Conservation (phyloP, 2,329 filamentous ascomycete species). For the Cercospora nicotianae region DNA sequence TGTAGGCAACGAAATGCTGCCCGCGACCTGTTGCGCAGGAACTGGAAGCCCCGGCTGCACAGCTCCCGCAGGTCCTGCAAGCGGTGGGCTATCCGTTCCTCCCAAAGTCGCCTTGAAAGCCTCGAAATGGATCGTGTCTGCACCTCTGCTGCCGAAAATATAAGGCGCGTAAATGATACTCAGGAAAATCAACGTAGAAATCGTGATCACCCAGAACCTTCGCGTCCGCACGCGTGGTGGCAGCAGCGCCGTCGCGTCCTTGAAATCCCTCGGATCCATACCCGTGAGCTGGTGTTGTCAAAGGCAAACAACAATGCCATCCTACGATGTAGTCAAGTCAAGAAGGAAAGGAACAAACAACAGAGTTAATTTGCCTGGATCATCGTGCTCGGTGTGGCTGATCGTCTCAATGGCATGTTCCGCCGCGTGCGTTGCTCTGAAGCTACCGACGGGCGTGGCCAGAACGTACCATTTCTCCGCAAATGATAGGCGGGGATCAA, state of each 20-base stretch:
- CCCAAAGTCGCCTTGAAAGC: not conserved
- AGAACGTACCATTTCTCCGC: slow-evolving; percentile 5
- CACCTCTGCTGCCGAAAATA: not conserved
- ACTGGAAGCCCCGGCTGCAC: not conserved
- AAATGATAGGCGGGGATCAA: not conserved
- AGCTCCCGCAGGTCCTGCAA: not conserved
- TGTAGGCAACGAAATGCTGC: not conserved
- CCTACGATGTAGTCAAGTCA: not conserved
- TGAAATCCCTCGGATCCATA: slow-evolving; percentile 8
- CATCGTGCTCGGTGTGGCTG: slow-evolving; percentile 3
- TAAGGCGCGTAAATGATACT: slow-evolving; percentile 1
- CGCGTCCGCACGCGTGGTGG: slow-evolving; percentile 3
- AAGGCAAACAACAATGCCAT: not conserved
- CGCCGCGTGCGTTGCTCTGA: not conserved
- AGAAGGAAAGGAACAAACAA: not conserved
- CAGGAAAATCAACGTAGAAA: not conserved
- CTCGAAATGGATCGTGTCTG: not conserved
- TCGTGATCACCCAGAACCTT: not conserved
- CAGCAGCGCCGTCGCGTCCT: not conserved
- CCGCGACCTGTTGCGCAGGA: not conserved
- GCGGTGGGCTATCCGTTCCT: not conserved
- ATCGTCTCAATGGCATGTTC: not conserved
- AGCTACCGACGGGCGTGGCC: not conserved
- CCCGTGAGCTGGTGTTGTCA: not conserved
- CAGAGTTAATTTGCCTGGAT: not conserved